These are phyloP conservation scores for Saccharum spontaneum DNA, from an alignment of 176 grass and related monocot genomes.

Conservation along the genomic window DNA sequence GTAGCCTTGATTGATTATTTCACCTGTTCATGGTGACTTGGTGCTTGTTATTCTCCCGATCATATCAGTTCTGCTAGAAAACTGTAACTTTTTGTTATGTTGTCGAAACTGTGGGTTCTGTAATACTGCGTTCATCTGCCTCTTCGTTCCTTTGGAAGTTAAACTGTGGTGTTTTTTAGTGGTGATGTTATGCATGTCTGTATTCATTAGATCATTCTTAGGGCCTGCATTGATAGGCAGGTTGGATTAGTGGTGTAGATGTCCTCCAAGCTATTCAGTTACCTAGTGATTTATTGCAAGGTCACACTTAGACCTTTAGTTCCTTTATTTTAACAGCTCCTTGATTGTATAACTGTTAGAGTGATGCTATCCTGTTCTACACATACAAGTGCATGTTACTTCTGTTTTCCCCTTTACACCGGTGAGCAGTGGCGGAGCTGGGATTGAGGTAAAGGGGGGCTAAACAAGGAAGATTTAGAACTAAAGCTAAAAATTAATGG, in stretches of 20 bases:
- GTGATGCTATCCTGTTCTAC: background rate
- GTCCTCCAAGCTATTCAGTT: background rate
- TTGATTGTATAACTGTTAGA: background rate
- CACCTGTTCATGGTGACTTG: background rate
- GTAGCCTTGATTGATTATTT: background rate
- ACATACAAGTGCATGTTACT: background rate
- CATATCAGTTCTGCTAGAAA: background rate
- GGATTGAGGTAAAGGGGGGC: no score
- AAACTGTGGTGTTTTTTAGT: background rate
- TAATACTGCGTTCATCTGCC: background rate
- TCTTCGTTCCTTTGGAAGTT: no score
- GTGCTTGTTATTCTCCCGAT: background rate
- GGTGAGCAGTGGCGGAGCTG: no score
- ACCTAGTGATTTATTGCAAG: background rate
- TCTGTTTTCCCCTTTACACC: background rate
- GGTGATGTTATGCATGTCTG: background rate
- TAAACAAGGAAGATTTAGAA: no score
- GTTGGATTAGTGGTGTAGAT: background rate
- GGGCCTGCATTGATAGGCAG: background rate
- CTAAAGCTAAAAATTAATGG: no score
- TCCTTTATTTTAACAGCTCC: background rate
- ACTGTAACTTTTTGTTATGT: no score
- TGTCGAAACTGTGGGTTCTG: no score
- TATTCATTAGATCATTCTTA: background rate
- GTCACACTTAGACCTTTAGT: background rate